phyloP scores from a whole-genome alignment of 2,329 filamentous ascomycete species.

The Venturia oleaginea region DNA sequence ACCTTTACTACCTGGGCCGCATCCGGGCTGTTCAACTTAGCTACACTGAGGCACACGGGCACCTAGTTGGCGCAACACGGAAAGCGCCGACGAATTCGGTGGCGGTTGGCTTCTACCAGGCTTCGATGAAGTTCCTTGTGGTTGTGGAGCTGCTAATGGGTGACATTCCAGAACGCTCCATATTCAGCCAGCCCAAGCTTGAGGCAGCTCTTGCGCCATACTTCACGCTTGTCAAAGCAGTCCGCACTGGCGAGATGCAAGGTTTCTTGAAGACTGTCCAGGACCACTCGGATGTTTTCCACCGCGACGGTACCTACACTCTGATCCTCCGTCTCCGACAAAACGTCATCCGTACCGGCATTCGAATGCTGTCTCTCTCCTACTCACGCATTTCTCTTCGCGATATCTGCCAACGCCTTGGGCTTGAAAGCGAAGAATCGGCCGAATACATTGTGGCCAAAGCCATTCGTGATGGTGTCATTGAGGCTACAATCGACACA shows the following conservation, averaged over 20 bases:
- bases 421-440: constrained; percentile 90
- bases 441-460: constrained; percentile 99
- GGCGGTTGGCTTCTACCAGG: constrained; percentile 90
- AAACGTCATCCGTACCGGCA: constrained; percentile 98
- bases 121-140: constrained; percentile 89
- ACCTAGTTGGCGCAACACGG: constrained; percentile 83
- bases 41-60: constrained; percentile 94
- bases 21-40: constrained; percentile 93
- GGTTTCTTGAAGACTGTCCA: constrained; percentile 85
- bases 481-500: constrained; percentile 82
- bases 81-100: constrained; percentile 87
- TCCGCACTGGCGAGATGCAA: constrained; percentile 91
- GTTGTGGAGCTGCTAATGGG: constrained; percentile 98
- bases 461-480: constrained; percentile 93
- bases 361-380: constrained; percentile 97
- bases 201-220: constrained; percentile 87
- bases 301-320: constrained; percentile 89
- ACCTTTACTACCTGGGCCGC: constrained; percentile 92
- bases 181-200: constrained; percentile 82
- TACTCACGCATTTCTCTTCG: constrained; percentile 95
- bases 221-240: constrained; percentile 86
- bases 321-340: constrained; percentile 89
- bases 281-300: constrained; percentile 74
- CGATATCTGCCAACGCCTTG: constrained; percentile 92
- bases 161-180: constrained; percentile 89